These are phyloP conservation scores for Polygonum maritimum DNA, from an alignment of 148 eudicot species.

Conservation along the genomic window DNA sequence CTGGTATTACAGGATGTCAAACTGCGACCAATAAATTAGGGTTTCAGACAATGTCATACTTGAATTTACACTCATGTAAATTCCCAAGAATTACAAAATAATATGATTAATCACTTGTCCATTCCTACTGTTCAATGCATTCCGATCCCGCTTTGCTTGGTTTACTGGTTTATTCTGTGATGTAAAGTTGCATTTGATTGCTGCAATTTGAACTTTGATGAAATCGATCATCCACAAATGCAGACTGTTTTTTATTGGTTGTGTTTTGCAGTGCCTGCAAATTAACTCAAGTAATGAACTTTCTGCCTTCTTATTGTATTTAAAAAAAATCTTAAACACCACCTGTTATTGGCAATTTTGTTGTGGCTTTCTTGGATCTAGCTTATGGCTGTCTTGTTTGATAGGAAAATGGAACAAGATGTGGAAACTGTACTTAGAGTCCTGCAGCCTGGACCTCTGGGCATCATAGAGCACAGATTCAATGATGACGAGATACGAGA, in stretches of 20 bases:
- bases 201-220: neutral
- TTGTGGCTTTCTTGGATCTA: neutral
- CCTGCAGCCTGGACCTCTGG: slow-evolving; percentile 88
- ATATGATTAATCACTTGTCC: neutral
- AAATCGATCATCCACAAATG: neutral
- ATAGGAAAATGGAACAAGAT: slow-evolving; percentile 84
- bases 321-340: neutral
- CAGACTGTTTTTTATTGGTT: neutral
- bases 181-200: neutral
- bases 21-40: neutral
- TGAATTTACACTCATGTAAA: neutral
- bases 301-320: neutral
- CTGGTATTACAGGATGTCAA: neutral
- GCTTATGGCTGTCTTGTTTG: slow-evolving; percentile 7
- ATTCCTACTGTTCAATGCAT: neutral
- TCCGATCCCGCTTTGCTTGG: neutral
- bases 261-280: neutral
- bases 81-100: neutral
- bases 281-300: neutral
- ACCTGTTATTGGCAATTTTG: neutral
- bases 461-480: slow-evolving; percentile 83
- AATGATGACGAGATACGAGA: slow-evolving; percentile 60
- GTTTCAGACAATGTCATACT: neutral
- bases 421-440: slow-evolving; percentile 86
- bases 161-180: neutral